Conservation (phyloP, 331 rosid genomes). For the Quercus tomentella region DNA sequence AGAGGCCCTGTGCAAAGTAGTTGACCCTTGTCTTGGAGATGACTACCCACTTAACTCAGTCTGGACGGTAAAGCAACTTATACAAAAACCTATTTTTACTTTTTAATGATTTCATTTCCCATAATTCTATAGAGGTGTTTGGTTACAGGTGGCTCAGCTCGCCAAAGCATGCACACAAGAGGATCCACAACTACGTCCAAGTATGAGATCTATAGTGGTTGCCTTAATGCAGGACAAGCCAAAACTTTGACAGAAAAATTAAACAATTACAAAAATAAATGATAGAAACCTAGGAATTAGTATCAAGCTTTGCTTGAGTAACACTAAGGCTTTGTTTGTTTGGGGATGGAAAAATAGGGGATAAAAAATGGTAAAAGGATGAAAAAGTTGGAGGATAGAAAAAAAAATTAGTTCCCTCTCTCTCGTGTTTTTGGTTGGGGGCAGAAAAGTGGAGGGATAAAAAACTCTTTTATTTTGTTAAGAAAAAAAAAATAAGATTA, state of each 20-base stretch:
- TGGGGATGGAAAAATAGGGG: no score
- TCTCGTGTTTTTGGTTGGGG: no score
- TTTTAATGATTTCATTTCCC: constrained; percentile 3
- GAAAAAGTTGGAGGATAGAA: no score
- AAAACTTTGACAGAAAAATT: no score
- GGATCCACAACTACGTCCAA: constrained; percentile 69
- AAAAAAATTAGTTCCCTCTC: no score
- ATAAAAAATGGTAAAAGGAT: no score
- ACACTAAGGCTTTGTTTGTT: no score
- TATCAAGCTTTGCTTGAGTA: no score
- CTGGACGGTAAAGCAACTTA: constrained; percentile 43
- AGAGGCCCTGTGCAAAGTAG: constrained; percentile 55
- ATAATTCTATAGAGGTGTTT: background rate
- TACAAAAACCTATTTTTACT: background rate
- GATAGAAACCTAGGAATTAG: no score
- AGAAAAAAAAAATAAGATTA: no score
- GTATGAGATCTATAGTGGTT: constrained; percentile 78
- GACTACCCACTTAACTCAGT: constrained; percentile 67
- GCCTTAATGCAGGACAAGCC: constrained; percentile 39
- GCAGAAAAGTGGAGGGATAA: accelerated
- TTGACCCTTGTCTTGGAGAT: constrained; percentile 76
- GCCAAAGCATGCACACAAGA: constrained; percentile 70
- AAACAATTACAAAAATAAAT: no score
- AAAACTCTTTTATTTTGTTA: no score
- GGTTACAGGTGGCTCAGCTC: constrained; percentile 71